phyloP scores from a whole-genome alignment of 345 rosid species.

The Corymbia maculata region DNA sequence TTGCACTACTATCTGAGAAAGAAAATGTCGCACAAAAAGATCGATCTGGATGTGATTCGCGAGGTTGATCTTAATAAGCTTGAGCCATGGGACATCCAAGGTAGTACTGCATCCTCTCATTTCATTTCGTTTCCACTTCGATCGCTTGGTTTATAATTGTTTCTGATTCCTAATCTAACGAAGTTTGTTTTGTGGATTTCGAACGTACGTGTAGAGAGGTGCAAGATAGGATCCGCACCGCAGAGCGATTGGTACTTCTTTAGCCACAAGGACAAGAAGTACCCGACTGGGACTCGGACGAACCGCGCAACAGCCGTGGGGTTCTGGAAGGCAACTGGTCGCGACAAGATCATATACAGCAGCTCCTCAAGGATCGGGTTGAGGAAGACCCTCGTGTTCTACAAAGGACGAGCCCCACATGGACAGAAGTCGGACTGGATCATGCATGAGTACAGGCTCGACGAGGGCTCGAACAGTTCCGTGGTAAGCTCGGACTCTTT shows the following conservation, averaged over 20 bases:
- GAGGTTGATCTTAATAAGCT: constrained; percentile 99
- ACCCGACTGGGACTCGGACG: constrained; percentile 93
- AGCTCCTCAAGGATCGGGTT: constrained; percentile 65
- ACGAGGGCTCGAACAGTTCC: constrained; percentile 26
- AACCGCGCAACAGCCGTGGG: constrained; percentile 92
- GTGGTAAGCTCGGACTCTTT: not conserved
- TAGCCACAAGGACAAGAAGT: constrained; percentile 96
- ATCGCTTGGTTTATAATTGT: not conserved
- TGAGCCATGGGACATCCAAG: constrained; percentile 99
- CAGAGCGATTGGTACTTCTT: constrained; percentile 99
- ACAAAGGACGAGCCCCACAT: constrained; percentile 92
- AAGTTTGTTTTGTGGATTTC: not conserved
- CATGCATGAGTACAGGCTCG: constrained; percentile 96
- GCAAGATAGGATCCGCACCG: constrained; percentile 87
- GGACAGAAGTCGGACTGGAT: constrained; percentile 99
- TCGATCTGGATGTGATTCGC: constrained; percentile 93
- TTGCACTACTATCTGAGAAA: constrained; percentile 89
- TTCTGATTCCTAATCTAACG: not conserved
- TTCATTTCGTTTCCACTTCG: not conserved
- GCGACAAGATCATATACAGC: constrained; percentile 85
- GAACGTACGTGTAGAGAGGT: constrained; percentile 42
- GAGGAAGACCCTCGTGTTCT: constrained; percentile 91
- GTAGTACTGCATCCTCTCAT: constrained; percentile 7
- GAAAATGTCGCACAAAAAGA: constrained; percentile 74
- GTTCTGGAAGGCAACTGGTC: constrained; percentile 98